Base-by-base conservation (phyloP, 495 filamentous ascomycete species). In the Penicillium maclennaniae region DNA sequence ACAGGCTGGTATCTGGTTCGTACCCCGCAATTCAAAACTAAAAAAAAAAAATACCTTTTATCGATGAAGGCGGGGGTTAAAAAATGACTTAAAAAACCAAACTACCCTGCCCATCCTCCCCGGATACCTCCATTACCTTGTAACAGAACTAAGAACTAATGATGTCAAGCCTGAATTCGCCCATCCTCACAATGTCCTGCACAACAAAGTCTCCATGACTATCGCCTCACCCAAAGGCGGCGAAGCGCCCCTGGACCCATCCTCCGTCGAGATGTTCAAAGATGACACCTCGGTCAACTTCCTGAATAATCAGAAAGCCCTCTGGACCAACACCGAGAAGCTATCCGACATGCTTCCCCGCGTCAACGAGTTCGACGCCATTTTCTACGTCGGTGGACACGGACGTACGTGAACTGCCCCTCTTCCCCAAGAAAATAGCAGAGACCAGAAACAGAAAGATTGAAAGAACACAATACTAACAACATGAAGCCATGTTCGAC, bases 321-420 rank as follows among this genome's bases (percentile, higher is more conserved):
- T 87, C 4, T 91, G 85, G 84, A 80, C 82, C 60, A 74, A 83
- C 27, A 89, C 87, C 0, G 53, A 73, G 2, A 76, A 77, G 50
- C 62, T 90, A 1, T 54, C 67, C 0, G 61, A 73, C 3, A 72
- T 87, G 43, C 38, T 77, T 0, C 79, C 81, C 0, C 72, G 73
- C 26, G 77, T 78, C 0, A 64, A 53, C 39, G 83, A 88, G 41
- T 90, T 83, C 60, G 86, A 82, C 47, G 87, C 83, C 21, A 68
- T 91, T 41, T 88, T 85, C 66, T 88, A 79, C 65, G 85, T 88
- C 12, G 88, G 88, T 57, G 87, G 87, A 21, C 84, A 90, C 68
- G 87, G 87, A n/a, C 87, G 81, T 83, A 69, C 45, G 80, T 34
- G 4, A 51, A 40, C 1, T n/a, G n/a, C n/a, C n/a, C 37, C 28